Evolutionary conservation across 2,329 filamentous ascomycete species (phyloP).

Genomic region (Chrysoporthe cubensis): DNA sequence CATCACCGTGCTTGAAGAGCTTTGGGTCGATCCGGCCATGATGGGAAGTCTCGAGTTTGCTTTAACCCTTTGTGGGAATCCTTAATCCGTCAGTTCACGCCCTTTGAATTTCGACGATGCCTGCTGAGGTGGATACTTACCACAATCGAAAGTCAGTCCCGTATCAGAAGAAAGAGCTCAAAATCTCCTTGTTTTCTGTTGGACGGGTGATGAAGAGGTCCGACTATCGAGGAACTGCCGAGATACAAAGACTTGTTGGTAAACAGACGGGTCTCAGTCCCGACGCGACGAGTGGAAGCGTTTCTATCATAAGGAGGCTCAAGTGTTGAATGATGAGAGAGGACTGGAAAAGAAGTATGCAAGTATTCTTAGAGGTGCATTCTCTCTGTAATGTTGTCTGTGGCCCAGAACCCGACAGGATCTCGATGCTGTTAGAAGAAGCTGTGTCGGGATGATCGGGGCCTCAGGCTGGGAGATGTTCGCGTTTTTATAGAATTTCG

Average conservation of each 20-base stretch:
- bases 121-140: neutral
- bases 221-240: neutral
- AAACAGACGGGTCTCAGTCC: neutral
- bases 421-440: neutral
- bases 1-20: neutral
- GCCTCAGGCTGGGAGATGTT: neutral
- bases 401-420: neutral
- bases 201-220: neutral
- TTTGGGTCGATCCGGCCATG: slow-evolving; percentile 1
- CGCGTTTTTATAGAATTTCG: neutral
- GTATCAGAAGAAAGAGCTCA: neutral
- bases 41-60: neutral
- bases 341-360: neutral
- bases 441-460: neutral
- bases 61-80: neutral
- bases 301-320: neutral
- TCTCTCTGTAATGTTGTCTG: neutral
- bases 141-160: too few species aligned
- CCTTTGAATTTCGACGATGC: neutral
- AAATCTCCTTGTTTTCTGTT: neutral
- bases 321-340: neutral
- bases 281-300: neutral
- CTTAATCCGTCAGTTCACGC: neutral
- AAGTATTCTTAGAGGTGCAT: neutral
- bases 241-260: neutral